Evolutionary conservation across 192 early-diverging fungal genomes (phyloP).

Genomic region (Dissophora ornata): DNA sequence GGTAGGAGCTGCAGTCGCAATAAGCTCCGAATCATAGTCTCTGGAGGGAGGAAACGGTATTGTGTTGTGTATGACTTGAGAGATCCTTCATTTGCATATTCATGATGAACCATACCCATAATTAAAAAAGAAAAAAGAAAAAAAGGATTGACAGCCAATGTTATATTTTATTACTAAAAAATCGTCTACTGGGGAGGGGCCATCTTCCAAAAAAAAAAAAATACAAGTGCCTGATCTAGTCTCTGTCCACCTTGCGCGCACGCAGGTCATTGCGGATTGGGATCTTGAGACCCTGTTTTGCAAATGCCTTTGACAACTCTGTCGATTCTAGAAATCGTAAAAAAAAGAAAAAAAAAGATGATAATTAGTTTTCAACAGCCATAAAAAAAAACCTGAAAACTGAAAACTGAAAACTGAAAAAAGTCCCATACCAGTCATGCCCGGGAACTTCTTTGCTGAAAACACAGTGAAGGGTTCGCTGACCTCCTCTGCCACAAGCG

Average conservation of each 20-base stretch:
- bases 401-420: neutral
- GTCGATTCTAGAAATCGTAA: slow-evolving; percentile 72
- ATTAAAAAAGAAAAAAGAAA: too few species aligned
- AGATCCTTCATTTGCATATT: neutral
- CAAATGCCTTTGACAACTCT: slow-evolving; percentile 77
- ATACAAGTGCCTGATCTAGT: neutral
- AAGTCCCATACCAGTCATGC: slow-evolving; percentile 76
- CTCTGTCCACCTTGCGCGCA: slow-evolving; percentile 30
- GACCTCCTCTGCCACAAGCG: slow-evolving; percentile 65
- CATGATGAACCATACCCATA: too few species aligned
- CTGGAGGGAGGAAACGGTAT: too few species aligned
- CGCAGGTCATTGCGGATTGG: slow-evolving; percentile 77
- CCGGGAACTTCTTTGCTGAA: slow-evolving; percentile 86
- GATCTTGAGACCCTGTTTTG: slow-evolving; percentile 84
- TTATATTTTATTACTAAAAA: too few species aligned
- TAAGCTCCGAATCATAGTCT: slow-evolving; percentile 17
- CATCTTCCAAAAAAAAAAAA: too few species aligned
- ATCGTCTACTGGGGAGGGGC: too few species aligned
- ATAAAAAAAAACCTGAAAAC: neutral
- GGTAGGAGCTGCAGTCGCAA: neutral
- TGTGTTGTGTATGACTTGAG: too few species aligned
- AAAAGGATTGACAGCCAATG: too few species aligned
- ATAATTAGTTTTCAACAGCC: too few species aligned
- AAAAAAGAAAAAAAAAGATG: neutral
- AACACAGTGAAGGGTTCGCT: slow-evolving; percentile 81